Percentiles rank a stretch among this genome's conserved stretches.
These are phyloP conservation scores for Karstenula rhodostoma DNA, from an alignment of 2,329 filamentous ascomycete species.

Conservation along the genomic window DNA sequence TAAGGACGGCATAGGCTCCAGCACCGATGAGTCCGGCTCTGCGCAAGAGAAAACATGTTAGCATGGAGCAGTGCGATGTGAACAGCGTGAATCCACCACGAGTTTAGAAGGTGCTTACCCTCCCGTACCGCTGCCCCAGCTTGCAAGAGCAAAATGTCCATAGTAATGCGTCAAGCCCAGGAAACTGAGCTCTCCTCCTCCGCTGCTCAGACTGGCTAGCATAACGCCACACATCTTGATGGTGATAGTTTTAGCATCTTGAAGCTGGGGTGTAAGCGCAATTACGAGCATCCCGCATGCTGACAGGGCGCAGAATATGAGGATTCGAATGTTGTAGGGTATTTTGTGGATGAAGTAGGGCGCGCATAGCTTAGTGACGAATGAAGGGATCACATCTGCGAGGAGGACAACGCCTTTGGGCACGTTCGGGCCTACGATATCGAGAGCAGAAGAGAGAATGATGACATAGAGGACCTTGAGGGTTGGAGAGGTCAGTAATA, in stretches of 20 bases:
- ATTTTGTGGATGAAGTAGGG: conserved; percentile 94
- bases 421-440: conserved; percentile 85
- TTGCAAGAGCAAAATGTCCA: conserved; percentile 82
- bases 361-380: conserved; percentile 84
- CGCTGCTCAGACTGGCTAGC: conserved; percentile 83
- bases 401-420: conserved; percentile 94
- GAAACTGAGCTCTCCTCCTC: conserved; percentile 89
- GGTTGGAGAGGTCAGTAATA: background rate
- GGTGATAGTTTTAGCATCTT: conserved; percentile 67
- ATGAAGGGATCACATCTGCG: conserved; percentile 89
- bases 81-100: background rate
- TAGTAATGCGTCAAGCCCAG: conserved; percentile 93
- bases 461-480: conserved; percentile 78
- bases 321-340: conserved; percentile 78
- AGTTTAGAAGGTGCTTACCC: conserved; percentile 52
- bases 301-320: conserved; percentile 78
- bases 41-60: background rate
- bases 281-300: conserved; percentile 89
- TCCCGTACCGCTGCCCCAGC: conserved; percentile 92
- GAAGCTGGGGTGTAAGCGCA: conserved; percentile 74
- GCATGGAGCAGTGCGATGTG: background rate
- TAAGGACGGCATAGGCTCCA: conserved; percentile 85
- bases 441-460: conserved; percentile 92
- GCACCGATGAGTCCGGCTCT: conserved; percentile 82
- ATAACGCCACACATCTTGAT: conserved; percentile 84